phyloP scores from a whole-genome alignment of 169 alveolate genomes.

The Plasmodium gonderi region DNA sequence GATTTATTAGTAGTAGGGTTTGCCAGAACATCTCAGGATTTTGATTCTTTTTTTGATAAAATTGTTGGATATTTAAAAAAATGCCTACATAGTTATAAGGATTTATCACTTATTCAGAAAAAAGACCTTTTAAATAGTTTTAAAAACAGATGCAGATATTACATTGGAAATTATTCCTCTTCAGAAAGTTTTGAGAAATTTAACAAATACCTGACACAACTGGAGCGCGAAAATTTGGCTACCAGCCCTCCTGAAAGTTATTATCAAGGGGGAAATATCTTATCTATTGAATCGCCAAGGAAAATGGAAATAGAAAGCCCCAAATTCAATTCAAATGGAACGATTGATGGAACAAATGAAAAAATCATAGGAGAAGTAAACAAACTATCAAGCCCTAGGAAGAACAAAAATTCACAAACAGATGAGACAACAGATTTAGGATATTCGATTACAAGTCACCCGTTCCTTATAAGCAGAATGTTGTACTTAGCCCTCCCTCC shows the following conservation, averaged over 20 bases:
- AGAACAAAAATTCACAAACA: not conserved
- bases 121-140: slow-evolving; percentile 58
- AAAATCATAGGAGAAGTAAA: not conserved
- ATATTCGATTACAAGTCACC: not conserved
- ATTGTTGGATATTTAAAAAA: slow-evolving; percentile 68
- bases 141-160: slow-evolving; percentile 41
- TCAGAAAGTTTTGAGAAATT: slow-evolving; percentile 17
- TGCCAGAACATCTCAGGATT: slow-evolving; percentile 55
- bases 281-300: not conserved
- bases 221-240: slow-evolving; percentile 22
- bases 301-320: not conserved
- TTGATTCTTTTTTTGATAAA: slow-evolving; percentile 36
- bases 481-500: slow-evolving; percentile 83
- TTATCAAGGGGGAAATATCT: slow-evolving; percentile 2
- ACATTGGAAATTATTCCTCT: slow-evolving; percentile 42
- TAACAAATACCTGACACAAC: slow-evolving; percentile 33
- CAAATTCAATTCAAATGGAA: not conserved
- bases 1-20: slow-evolving; percentile 77
- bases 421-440: slow-evolving; percentile 6
- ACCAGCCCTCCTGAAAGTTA: slow-evolving; percentile 17
- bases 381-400: not conserved
- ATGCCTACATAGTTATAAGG: slow-evolving; percentile 57
- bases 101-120: slow-evolving; percentile 56
- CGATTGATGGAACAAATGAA: not conserved
- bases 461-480: slow-evolving; percentile 61